phyloP scores from a whole-genome alignment of 371 early-diverging fungal species.

The Parasitella parasitica region DNA sequence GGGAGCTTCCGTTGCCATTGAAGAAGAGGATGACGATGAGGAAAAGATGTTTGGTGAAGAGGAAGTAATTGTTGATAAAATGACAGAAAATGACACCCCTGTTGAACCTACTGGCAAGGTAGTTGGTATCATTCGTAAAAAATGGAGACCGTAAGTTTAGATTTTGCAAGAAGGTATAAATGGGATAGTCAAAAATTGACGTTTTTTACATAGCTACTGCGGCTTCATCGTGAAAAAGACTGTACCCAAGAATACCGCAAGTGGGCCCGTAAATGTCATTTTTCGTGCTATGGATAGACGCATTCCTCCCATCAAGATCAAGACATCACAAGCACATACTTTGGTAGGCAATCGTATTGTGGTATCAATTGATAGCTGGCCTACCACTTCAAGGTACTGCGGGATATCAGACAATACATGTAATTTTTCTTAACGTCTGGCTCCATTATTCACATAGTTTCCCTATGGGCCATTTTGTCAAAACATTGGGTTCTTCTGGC shows the following conservation, averaged over 20 bases:
- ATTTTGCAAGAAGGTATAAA: not conserved
- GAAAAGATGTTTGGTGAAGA: constrained; percentile 48
- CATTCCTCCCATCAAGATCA: constrained; percentile 88
- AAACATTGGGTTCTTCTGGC: constrained; percentile 86
- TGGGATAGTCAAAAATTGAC: not conserved
- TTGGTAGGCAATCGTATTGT: constrained; percentile 84
- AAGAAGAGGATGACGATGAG: constrained; percentile 59
- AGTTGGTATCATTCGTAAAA: constrained; percentile 91
- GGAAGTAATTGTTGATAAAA: constrained; percentile 26
- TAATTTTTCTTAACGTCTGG: no score
- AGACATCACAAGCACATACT: constrained; percentile 82
- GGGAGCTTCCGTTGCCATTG: constrained; percentile 67
- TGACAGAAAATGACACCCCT: constrained; percentile 14
- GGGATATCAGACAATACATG: no score
- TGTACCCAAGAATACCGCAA: constrained; percentile 53
- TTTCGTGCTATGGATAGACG: constrained; percentile 90
- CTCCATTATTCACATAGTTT: no score
- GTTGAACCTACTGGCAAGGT: constrained; percentile 81
- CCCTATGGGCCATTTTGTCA: constrained; percentile 93
- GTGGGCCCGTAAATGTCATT: constrained; percentile 56
- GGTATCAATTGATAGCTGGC: constrained; percentile 92
- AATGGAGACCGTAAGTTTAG: constrained; percentile 82
- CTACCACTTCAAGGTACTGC: constrained; percentile 64
- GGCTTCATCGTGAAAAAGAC: constrained; percentile 85
- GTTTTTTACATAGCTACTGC: constrained; percentile 57